phyloP scores from a whole-genome alignment of 1,284 basidiomycete genomes.

The Pseudozyma hubeiensis region DNA sequence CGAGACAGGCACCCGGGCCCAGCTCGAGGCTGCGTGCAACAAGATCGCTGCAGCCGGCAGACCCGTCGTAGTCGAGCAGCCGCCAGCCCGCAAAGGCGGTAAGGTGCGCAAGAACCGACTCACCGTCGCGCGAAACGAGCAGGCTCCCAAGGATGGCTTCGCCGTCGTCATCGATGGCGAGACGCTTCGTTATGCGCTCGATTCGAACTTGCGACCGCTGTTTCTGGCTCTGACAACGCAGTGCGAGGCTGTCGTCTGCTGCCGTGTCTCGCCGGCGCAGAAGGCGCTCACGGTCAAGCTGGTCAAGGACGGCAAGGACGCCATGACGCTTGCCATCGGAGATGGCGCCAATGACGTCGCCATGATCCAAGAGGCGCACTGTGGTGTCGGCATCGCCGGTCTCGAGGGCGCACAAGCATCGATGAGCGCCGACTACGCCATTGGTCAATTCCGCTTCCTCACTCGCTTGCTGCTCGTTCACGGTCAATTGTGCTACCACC shows the following conservation, averaged over 20 bases:
- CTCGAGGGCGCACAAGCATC: constrained; percentile 97
- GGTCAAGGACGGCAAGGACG: constrained; percentile 92
- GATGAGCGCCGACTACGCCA: constrained; percentile 98
- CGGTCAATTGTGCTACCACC: constrained; percentile 94
- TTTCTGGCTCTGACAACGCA: constrained; percentile 94
- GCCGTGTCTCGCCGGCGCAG: constrained; percentile 94
- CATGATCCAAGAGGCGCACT: constrained; percentile 98
- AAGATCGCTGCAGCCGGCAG: constrained; percentile 86
- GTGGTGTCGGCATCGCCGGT: constrained; percentile 92
- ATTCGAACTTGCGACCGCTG: constrained; percentile 80
- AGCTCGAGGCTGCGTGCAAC: constrained; percentile 92
- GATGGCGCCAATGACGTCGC: constrained; percentile 96
- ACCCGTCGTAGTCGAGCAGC: constrained; percentile 71
- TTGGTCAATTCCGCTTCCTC: constrained; percentile 93
- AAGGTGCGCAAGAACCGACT: constrained; percentile 48
- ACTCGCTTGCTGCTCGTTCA: constrained; percentile 93
- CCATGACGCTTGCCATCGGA: constrained; percentile 96
- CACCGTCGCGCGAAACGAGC: constrained; percentile 46
- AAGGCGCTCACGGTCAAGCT: constrained; percentile 95
- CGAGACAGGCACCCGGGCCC: constrained; percentile 79
- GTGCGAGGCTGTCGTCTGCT: constrained; percentile 96
- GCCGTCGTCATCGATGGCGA: constrained; percentile 97
- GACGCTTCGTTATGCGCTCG: constrained; percentile 84
- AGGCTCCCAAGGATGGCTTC: constrained; percentile 73
- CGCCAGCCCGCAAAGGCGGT: constrained; percentile 25